Percentiles rank a stretch among this genome's conserved stretches.
These are phyloP conservation scores for Aquilaria sinensis DNA, from an alignment of 345 rosid genomes.

Conservation along the genomic window DNA sequence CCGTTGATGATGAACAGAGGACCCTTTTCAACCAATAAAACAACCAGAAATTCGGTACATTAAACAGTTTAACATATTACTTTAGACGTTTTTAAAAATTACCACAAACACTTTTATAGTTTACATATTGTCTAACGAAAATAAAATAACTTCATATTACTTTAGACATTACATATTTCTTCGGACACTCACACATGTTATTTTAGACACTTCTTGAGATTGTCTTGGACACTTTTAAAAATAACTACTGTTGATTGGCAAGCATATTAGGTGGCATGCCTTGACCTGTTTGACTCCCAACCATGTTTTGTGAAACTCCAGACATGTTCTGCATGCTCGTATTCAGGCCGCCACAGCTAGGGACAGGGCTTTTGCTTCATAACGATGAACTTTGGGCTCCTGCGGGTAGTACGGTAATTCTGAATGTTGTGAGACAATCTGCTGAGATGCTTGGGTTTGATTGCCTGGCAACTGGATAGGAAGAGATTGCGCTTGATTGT, in stretches of 20 bases:
- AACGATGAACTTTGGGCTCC: slow-evolving; percentile 66
- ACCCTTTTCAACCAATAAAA: no score
- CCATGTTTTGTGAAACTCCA: slow-evolving; percentile 56
- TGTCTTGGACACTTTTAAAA: no score
- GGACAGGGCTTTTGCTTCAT: slow-evolving; percentile 45
- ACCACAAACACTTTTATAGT: no score
- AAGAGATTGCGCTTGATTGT: slow-evolving; percentile 52
- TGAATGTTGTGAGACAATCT: slow-evolving; percentile 58
- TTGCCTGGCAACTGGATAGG: slow-evolving; percentile 47
- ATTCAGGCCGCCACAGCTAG: slow-evolving; percentile 45
- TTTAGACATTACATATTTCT: no score
- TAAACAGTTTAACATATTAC: no score
- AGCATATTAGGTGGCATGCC: slow-evolving; percentile 50
- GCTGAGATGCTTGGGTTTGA: slow-evolving; percentile 71
- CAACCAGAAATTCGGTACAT: no score
- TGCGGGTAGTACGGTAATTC: slow-evolving; percentile 43
- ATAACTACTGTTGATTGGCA: slow-evolving; percentile 37
- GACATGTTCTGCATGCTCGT: slow-evolving; percentile 64
- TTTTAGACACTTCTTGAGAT: no score
- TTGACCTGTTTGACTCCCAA: slow-evolving; percentile 54
- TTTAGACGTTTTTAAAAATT: no score
- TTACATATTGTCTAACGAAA: no score
- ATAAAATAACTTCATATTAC: no score
- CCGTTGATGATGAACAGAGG: no score
- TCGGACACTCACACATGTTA: no score